Percentiles rank a stretch among this genome's conserved stretches.
phyloP scores from a whole-genome alignment of 768 basidiomycete species.

The Suillus subluteus region DNA sequence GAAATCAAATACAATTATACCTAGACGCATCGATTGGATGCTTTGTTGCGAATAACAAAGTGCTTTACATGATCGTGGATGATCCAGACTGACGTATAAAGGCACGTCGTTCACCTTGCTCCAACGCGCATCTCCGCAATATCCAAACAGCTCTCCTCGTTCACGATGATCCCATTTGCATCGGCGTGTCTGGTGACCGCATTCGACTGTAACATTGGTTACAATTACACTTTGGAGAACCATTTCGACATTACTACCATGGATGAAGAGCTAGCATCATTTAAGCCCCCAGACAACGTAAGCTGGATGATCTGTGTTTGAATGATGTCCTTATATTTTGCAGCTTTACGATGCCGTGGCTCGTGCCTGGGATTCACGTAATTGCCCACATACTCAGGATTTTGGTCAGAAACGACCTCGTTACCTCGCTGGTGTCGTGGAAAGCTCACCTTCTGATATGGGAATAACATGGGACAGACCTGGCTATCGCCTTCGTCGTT shows the following conservation, averaged over 20 bases:
- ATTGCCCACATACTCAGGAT: conserved; percentile 14
- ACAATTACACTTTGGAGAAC: conserved; percentile 27
- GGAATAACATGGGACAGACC: conserved; percentile 26
- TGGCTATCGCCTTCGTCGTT: conserved; percentile 29
- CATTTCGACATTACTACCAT: conserved; percentile 27
- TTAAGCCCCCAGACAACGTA: conserved; percentile 20
- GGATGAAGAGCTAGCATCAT: conserved; percentile 21
- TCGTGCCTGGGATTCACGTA: conserved; percentile 28
- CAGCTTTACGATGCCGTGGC: conserved; percentile 37
- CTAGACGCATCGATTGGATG: background rate
- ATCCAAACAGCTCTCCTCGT: too few species aligned
- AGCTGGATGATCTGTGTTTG: background rate
- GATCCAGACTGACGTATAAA: conserved; percentile 1
- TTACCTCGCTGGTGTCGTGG: conserved; percentile 16
- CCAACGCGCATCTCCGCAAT: background rate
- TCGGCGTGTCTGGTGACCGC: conserved; percentile 3
- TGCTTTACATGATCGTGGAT: background rate
- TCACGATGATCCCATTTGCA: background rate
- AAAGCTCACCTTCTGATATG: conserved; percentile 27
- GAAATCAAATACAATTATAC: background rate
- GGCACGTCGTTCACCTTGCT: background rate
- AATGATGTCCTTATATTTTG: conserved; percentile 5
- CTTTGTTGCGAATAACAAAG: conserved; percentile 5
- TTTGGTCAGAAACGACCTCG: conserved; percentile 24
- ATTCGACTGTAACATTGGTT: conserved; percentile 23